Base-by-base conservation (phyloP, 2,329 filamentous ascomycete genomes). In the Talaromyces sp. region DNA sequence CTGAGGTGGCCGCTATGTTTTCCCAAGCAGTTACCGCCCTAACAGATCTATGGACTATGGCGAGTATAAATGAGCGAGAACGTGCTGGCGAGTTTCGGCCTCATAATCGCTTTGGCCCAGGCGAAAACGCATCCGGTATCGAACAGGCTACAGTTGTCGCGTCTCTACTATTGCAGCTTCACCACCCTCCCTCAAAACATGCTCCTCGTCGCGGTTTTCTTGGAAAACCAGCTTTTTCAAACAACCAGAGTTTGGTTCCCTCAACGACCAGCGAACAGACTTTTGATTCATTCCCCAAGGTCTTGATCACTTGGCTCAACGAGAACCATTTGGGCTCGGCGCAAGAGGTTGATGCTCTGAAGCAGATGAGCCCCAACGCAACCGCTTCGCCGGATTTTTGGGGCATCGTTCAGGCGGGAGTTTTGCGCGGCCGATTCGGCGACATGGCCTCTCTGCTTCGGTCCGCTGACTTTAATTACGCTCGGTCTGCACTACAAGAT, bases 231-330 rank as follows among this genome's bases (percentile, higher is more conserved):
- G 57, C 66, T 8, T 67, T 68, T 56, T 65, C 64, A 24, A 65
- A 68, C 17, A 67, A 69, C 6, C 71, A 69, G 49, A 69, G 68
- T 58, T 60, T 75, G 58, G 67, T 72, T 49, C 65, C 71, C 54
- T 65, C 68, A 10, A 63, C 69, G 32, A 63, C 67, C 17, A 64
- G 69, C 54, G 63, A 67, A 1, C 67, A 69, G n/a, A 62, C 65
- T 19, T 68, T 69, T 24, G 67, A 68, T 7, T 70, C 90, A 0
- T 79, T 96, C 19, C 91, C 93, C 0, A 87, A 89, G 69, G 83
- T 92, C 17, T 78, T 98, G 14, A 86, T 97, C 63, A 84, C 90
- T 67, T 98, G 93, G 93, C 81, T 96, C 64, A 83, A 90, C 58
- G 81, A 82, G 17, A 84, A 90, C 69, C 91, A 96, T 70, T 86